Conservation (phyloP, 2,329 filamentous ascomycete genomes). For the Hymenotorrendiella dingleyae region DNA sequence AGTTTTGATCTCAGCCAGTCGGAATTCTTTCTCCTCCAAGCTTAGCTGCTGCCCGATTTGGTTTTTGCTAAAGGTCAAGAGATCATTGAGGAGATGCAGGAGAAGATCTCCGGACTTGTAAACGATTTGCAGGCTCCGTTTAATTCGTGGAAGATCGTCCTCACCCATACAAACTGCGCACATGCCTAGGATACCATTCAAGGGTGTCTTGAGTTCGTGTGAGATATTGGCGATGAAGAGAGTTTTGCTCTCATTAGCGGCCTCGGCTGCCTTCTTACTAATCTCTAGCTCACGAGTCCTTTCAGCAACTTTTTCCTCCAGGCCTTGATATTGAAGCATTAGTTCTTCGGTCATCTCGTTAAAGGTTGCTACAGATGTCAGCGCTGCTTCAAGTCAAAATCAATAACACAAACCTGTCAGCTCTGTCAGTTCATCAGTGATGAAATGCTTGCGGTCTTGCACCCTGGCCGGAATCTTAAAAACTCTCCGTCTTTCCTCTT, state of each 20-base stretch:
- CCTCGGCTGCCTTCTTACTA: conserved; percentile 86
- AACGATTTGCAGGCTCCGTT: conserved; percentile 77
- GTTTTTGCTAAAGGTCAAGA: conserved; percentile 91
- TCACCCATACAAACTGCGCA: conserved; percentile 90
- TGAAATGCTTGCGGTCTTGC: conserved; percentile 63
- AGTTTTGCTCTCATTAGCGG: conserved; percentile 96
- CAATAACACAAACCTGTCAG: conserved; percentile 18
- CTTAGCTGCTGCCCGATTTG: conserved; percentile 81
- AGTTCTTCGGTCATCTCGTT: conserved; percentile 94
- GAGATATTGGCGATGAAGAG: conserved; percentile 95
- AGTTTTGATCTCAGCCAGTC: conserved; percentile 73
- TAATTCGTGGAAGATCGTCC: conserved; percentile 69
- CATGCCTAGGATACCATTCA: conserved; percentile 95
- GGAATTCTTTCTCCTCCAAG: conserved; percentile 80
- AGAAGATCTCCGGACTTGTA: conserved; percentile 85
- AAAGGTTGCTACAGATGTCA: conserved; percentile 63
- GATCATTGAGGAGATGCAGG: conserved; percentile 79
- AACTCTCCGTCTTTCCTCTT: conserved; percentile 33
- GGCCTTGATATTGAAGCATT: conserved; percentile 73
- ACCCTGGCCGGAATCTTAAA: conserved; percentile 87
- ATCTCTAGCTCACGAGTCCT: conserved; percentile 79
- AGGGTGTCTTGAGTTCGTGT: conserved; percentile 81
- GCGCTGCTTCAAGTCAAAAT: conserved; percentile 14
- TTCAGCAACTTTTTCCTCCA: conserved; percentile 80
- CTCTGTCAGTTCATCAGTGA: conserved; percentile 82